phyloP scores from a whole-genome alignment of 331 rosid species.

The Malus hybrid region DNA sequence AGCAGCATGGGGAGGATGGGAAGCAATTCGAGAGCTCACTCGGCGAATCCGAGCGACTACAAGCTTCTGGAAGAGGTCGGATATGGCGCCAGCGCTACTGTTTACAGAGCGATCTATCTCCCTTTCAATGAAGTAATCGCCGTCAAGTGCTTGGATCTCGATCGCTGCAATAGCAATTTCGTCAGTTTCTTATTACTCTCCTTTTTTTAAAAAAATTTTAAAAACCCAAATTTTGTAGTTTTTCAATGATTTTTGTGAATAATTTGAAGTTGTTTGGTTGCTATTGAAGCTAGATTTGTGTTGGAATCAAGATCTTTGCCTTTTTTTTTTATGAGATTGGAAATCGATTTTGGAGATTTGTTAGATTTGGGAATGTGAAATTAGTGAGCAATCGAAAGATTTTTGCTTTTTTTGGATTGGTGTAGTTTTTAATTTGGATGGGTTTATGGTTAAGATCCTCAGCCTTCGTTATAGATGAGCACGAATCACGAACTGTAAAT shows the following conservation, averaged over 20 bases:
- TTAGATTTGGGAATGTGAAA: background rate
- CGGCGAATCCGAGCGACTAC: slow-evolving; percentile 58
- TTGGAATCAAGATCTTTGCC: background rate
- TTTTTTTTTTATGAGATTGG: background rate
- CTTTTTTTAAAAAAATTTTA: background rate
- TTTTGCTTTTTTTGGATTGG: background rate
- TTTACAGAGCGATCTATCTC: slow-evolving; percentile 70
- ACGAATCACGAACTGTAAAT: background rate
- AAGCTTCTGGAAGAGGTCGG: slow-evolving; percentile 94
- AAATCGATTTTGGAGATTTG: background rate
- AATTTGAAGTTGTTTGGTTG: background rate
- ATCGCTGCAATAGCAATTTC: slow-evolving; percentile 84
- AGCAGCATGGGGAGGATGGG: slow-evolving; percentile 39
- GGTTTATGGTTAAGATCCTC: slow-evolving; percentile 7
- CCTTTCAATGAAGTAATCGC: slow-evolving; percentile 84
- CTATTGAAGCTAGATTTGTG: background rate
- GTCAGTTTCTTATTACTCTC: slow-evolving; percentile 23
- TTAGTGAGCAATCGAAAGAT: background rate
- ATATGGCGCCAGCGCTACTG: slow-evolving; percentile 95
- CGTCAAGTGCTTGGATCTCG: slow-evolving; percentile 92
- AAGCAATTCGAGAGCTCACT: slow-evolving; percentile 35
- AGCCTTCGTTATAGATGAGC: background rate
- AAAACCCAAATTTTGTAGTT: background rate
- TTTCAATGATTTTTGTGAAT: background rate
- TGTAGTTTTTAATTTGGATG: background rate